phyloP scores from a whole-genome alignment of 768 basidiomycete species.

The Leccinellum luteum region DNA sequence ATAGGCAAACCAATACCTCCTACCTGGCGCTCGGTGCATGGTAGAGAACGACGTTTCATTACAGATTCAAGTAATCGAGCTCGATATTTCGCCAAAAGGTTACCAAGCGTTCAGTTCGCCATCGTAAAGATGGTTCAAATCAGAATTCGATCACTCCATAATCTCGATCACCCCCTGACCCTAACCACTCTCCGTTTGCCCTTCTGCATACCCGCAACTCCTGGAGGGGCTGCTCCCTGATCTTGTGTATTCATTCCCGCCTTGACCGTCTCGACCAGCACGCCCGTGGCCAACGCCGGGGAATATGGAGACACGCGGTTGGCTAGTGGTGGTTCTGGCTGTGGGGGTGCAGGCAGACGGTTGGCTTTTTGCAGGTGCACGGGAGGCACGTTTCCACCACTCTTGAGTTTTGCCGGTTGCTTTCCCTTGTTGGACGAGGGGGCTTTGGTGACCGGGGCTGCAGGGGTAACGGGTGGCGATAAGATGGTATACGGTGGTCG shows the following conservation, averaged over 20 bases:
- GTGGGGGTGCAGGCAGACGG: constrained; percentile 70
- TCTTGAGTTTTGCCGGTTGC: constrained; percentile 47
- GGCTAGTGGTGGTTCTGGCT: constrained; percentile 69
- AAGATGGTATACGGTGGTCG: constrained; percentile 55
- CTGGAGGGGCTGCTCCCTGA: constrained; percentile 39
- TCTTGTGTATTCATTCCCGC: constrained; percentile 76
- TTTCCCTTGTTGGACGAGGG: constrained; percentile 46
- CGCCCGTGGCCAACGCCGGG: constrained; percentile 71
- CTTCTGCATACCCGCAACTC: constrained; percentile 44
- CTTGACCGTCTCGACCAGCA: constrained; percentile 81
- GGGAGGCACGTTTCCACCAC: constrained; percentile 32
- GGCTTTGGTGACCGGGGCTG: constrained; percentile 31
- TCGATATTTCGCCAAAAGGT: no score
- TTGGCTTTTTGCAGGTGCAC: constrained; percentile 27
- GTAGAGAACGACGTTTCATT: no score
- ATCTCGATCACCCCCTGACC: constrained; percentile 50
- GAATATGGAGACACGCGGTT: constrained; percentile 78
- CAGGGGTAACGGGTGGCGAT: constrained; percentile 27
- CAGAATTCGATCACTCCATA: not conserved
- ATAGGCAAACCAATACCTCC: no score
- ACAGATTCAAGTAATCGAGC: no score
- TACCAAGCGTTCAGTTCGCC: no score
- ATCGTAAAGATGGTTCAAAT: no score
- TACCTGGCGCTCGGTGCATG: no score
- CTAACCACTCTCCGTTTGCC: constrained; percentile 81